phyloP scores from a whole-genome alignment of 2,329 filamentous ascomycete species.

The Hypocreales sp. region DNA sequence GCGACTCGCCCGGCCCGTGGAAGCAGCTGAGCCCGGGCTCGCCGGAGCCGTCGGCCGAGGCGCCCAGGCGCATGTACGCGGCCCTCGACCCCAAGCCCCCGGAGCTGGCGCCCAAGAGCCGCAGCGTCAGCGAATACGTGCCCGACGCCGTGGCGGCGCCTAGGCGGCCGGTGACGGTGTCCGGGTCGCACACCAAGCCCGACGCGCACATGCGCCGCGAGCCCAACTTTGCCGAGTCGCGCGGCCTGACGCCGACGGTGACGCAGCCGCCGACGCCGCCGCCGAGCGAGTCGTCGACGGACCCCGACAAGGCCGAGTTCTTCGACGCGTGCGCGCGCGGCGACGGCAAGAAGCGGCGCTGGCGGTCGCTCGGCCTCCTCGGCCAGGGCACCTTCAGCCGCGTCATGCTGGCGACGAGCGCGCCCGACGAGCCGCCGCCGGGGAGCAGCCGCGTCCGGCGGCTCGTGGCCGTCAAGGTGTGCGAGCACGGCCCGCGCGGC shows the following conservation, averaged over 20 bases:
- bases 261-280: conserved; percentile 64
- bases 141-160: conserved; percentile 55
- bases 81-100: conserved; percentile 10
- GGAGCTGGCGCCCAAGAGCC: conserved; percentile 35
- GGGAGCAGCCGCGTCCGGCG: conserved; percentile 46
- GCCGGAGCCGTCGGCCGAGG: conserved; percentile 22
- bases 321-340: conserved; percentile 55
- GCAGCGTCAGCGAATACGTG: conserved; percentile 79
- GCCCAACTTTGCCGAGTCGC: conserved; percentile 61
- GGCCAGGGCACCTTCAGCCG: conserved; percentile 94
- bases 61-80: conserved; percentile 39
- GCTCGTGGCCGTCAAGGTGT: conserved; percentile 87
- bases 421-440: conserved; percentile 24
- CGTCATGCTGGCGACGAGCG: conserved; percentile 76
- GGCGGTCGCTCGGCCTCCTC: conserved; percentile 64
- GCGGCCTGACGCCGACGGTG: conserved; percentile 51
- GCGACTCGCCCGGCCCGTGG: conserved; percentile 53
- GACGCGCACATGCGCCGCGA: conserved; percentile 51
- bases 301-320: conserved; percentile 35
- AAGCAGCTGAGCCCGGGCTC: conserved; percentile 33
- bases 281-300: conserved; percentile 53
- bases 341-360: conserved; percentile 57
- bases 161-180: conserved; percentile 60
- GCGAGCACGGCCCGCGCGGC: conserved; percentile 85
- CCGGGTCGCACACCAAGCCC: conserved; percentile 37